A percentile compares a stretch with the other conserved stretches of the same genome.
phyloP scores from a whole-genome alignment of 106 monocot species.

The Acorus gramineus region DNA sequence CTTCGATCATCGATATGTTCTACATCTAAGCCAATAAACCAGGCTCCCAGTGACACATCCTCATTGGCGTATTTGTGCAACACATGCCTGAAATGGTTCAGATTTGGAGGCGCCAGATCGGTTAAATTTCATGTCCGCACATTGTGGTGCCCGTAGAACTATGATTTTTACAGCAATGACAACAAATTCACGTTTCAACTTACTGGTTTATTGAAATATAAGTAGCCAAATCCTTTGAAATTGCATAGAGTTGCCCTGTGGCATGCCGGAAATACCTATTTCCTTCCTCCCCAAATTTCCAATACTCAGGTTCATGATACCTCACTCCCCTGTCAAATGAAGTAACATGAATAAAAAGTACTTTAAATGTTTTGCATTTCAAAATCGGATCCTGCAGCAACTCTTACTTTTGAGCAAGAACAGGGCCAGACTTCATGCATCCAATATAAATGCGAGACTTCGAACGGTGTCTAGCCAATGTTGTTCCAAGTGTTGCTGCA shows the following conservation, averaged over 20 bases:
- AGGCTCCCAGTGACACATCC: slow-evolving; percentile 46
- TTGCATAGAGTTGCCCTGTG: slow-evolving; percentile 47
- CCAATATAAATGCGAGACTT: slow-evolving; percentile 87
- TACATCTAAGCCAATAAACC: slow-evolving; percentile 47
- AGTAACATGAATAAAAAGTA: background rate
- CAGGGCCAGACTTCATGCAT: slow-evolving; percentile 99
- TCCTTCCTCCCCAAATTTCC: slow-evolving; percentile 51
- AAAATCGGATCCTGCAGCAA: background rate
- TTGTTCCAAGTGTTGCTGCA: slow-evolving; percentile 76
- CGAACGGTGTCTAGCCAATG: slow-evolving; percentile 56
- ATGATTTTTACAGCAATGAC: too few species aligned
- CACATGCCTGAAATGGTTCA: slow-evolving; percentile 22
- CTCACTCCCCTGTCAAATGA: slow-evolving; percentile 44
- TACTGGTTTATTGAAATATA: slow-evolving; percentile 50
- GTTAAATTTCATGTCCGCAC: too few species aligned
- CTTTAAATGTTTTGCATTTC: background rate
- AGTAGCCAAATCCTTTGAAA: slow-evolving; percentile 45
- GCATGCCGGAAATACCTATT: slow-evolving; percentile 57
- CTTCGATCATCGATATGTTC: slow-evolving; percentile 46
- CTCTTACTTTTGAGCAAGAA: slow-evolving; percentile 83
- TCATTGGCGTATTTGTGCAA: slow-evolving; percentile 50
- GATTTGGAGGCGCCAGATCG: background rate
- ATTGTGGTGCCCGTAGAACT: too few species aligned
- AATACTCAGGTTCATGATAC: slow-evolving; percentile 51
- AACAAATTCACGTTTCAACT: background rate